Conservation (phyloP, 2,329 filamentous ascomycete species). For the Dactylella cylindrospora region DNA sequence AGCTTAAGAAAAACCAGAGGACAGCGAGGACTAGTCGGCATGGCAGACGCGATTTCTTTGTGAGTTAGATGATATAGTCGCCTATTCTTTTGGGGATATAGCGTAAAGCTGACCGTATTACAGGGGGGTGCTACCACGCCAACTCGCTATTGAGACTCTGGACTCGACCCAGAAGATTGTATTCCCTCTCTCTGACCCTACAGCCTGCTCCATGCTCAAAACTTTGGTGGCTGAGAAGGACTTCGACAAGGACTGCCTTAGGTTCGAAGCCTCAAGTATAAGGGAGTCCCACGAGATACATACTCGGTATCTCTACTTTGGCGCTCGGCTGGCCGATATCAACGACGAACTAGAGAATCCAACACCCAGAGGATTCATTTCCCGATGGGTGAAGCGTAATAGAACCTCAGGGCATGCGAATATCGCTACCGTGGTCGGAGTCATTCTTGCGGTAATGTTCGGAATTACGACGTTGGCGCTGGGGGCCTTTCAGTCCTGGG, state of each 20-base stretch:
- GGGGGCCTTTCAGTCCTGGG: slow-evolving; percentile 30
- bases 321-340: slow-evolving; percentile 33
- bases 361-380: slow-evolving; percentile 31
- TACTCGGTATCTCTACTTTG: slow-evolving; percentile 33
- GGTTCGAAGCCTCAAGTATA: slow-evolving; percentile 27
- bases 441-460: slow-evolving; percentile 21
- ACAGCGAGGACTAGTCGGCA: slow-evolving; percentile 6
- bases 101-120: no score
- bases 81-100: no score
- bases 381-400: slow-evolving; percentile 33
- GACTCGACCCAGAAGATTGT: slow-evolving; percentile 48
- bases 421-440: slow-evolving; percentile 17
- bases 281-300: slow-evolving; percentile 24
- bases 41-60: slow-evolving; percentile 19
- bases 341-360: slow-evolving; percentile 35
- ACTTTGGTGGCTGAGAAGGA: slow-evolving; percentile 8
- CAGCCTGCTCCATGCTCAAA: slow-evolving; percentile 18
- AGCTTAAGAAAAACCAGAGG: slow-evolving; percentile 44
- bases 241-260: slow-evolving; percentile 31
- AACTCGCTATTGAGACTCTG: slow-evolving; percentile 49
- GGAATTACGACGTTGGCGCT: slow-evolving; percentile 20
- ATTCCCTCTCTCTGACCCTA: slow-evolving; percentile 45
- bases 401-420: slow-evolving; percentile 29
- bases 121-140: slow-evolving; percentile 46
- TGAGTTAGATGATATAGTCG: no score